Conservation (phyloP, 345 rosid species). For the Citrus inodora region DNA sequence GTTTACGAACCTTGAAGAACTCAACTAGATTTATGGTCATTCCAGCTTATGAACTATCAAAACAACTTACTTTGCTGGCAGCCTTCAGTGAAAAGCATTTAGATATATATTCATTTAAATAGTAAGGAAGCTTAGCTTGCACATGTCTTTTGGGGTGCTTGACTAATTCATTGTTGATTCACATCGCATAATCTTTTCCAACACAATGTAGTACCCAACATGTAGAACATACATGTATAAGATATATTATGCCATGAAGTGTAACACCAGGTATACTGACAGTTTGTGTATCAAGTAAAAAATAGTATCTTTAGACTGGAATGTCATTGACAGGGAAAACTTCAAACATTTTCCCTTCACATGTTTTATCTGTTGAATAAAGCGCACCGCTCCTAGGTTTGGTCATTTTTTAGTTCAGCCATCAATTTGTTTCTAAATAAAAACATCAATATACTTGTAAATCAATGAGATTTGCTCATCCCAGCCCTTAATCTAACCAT, state of each 20-base stretch:
- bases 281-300: background rate
- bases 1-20: background rate
- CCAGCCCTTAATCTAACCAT: background rate
- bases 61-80: background rate
- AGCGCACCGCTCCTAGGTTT: background rate
- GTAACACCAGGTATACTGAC: background rate
- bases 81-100: background rate
- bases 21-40: background rate
- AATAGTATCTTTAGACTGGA: background rate
- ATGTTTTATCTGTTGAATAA: background rate
- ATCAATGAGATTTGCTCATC: background rate
- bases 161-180: background rate
- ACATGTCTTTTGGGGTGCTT: background rate
- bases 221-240: background rate
- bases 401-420: background rate
- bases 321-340: background rate
- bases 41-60: background rate
- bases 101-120: background rate
- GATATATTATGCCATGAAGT: background rate
- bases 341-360: background rate
- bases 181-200: background rate
- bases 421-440: background rate
- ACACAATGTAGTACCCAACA: background rate
- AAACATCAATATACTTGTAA: background rate
- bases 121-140: background rate